A percentile compares a stretch with the other conserved stretches of the same genome.
These are phyloP conservation scores for Naematelia aurantialba DNA, from an alignment of 768 basidiomycete species.

Conservation along the genomic window DNA sequence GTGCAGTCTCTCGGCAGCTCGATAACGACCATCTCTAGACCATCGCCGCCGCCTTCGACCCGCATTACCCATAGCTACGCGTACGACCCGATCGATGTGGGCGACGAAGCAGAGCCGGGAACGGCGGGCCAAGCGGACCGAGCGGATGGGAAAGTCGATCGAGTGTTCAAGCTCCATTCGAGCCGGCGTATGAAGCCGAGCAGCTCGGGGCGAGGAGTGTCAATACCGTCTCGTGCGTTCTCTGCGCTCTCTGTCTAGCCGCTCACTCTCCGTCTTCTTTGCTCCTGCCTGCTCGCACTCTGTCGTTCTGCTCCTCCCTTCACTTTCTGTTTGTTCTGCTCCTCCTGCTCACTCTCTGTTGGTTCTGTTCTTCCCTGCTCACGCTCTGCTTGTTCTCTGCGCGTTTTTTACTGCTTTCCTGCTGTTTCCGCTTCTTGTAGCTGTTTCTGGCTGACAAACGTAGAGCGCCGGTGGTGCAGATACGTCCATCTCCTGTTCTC, in stretches of 20 bases:
- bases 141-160: conserved; percentile 38
- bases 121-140: conserved; percentile 34
- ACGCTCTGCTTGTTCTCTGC: too few relatives aligned
- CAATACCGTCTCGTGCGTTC: conserved; percentile 40
- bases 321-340: too few relatives aligned
- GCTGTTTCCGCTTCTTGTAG: too few relatives aligned
- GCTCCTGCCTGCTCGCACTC: not conserved
- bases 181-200: conserved; percentile 44
- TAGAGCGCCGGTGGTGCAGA: conserved; percentile 43
- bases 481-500: conserved; percentile 41
- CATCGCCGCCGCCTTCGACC: conserved; percentile 25
- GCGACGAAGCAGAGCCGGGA: conserved; percentile 25
- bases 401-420: too few relatives aligned
- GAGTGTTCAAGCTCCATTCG: conserved; percentile 42
- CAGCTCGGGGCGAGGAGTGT: conserved; percentile 39
- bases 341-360: too few relatives aligned
- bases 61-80: conserved; percentile 13
- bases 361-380: too few relatives aligned
- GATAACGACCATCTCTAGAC: conserved; percentile 29
- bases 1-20: conserved; percentile 22
- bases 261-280: not conserved
- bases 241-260: not conserved
- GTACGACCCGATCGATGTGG: conserved; percentile 37
- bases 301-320: too few relatives aligned
- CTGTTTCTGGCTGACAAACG: not conserved